Conservation (phyloP, 2,329 filamentous ascomycete genomes). For the Penicillium italicum region DNA sequence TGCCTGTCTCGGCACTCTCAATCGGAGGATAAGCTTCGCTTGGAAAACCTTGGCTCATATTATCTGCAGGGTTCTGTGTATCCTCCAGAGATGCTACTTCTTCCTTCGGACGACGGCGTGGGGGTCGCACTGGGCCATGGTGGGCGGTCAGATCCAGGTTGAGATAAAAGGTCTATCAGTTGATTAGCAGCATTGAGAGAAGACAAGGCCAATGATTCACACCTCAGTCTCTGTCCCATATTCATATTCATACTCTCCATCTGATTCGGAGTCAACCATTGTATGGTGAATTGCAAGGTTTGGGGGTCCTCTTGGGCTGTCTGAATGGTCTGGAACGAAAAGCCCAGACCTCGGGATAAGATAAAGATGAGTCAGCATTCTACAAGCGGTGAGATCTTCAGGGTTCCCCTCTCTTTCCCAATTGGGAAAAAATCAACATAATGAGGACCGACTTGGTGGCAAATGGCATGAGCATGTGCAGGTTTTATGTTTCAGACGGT, state of each 20-base stretch:
- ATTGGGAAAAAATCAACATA: neutral
- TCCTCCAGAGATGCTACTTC: conserved; percentile 9
- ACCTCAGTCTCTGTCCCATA: conserved; percentile 55
- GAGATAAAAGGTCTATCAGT: conserved; percentile 53
- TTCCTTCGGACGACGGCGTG: conserved; percentile 28
- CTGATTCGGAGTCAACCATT: conserved; percentile 37
- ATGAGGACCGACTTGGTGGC: neutral
- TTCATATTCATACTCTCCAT: conserved; percentile 60
- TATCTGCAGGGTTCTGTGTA: neutral
- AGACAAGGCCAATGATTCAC: neutral
- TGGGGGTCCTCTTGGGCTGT: neutral
- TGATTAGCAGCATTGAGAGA: conserved; percentile 7
- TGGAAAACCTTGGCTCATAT: neutral
- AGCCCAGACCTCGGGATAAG: conserved; percentile 10
- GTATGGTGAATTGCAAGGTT: conserved; percentile 2
- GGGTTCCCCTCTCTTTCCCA: neutral
- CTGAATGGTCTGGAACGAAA: neutral
- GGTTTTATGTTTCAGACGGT: conserved; percentile 1
- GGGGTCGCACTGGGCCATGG: conserved; percentile 38
- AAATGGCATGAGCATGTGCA: neutral
- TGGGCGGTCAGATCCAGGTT: conserved; percentile 55
- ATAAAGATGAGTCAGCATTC: conserved; percentile 10
- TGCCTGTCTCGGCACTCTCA: conserved; percentile 35
- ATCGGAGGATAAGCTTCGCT: conserved; percentile 36
- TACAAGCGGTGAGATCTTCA: neutral